Base-by-base conservation (phyloP, 768 basidiomycete species). In the Hydnomerulius pinastri region DNA sequence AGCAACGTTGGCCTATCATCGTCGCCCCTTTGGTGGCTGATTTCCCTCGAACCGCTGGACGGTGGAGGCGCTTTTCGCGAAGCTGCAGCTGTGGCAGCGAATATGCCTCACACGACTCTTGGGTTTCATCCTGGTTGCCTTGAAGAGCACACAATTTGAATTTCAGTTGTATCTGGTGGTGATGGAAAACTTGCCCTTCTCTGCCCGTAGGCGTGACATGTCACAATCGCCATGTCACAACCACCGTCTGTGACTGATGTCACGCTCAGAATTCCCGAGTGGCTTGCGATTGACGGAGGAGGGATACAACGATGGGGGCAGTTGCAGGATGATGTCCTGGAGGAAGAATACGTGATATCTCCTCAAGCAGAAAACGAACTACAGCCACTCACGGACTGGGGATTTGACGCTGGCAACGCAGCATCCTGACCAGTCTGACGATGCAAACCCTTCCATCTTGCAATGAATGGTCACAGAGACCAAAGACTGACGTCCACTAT, bases 181-280 rank as follows among this genome's bases (percentile, higher is more conserved):
- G 54, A 54, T 60, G 63, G 51, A 52, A 13, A 50, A 68, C 62
- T 68, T 66, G 64, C 67, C 65, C n/a, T n/a, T 68, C 48, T n/a
- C 47, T 20, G 17, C 15, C 33, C 50, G 17, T 20, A 43, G n/a
- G 20, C 32, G 67, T 68, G 64, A 66, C 32, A 65, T 65, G 61
- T 64, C 64, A 53, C 2, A 0, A n/a, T n/a, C n/a, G n/a, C n/a
- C n/a, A n/a, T n/a, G n/a, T n/a, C n/a, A n/a, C n/a, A n/a, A n/a
- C 61, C 64, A 64, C 64, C 69, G 41, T 66, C 25, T 46, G 56
- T 66, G 56, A 66, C 59, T n/a, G 15, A 0, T 25, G 54, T 68
- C 64, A 66, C 66, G 21, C 0, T 24, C 6, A 11, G 10, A 32
- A n/a, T 4, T 54, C 56, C 54, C 56, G 54, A 51, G 36, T 38